Percentiles rank a stretch among this genome's conserved stretches.
phyloP scores from a whole-genome alignment of 495 filamentous ascomycete genomes.

The Hypoxylon fuscum region DNA sequence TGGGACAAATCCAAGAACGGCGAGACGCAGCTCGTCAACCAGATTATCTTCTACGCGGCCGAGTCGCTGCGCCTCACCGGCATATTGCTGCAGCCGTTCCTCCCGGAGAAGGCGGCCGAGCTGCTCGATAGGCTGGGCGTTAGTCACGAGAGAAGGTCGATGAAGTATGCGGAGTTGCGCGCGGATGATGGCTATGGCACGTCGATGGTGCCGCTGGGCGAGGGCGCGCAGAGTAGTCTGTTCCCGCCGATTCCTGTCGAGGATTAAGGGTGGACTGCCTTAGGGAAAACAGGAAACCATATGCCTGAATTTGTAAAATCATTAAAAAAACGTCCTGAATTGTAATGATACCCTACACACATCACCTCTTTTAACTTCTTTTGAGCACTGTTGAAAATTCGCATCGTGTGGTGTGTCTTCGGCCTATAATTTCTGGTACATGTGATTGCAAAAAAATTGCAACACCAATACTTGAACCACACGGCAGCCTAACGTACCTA shows the following conservation, averaged over 20 bases:
- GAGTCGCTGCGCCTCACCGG: conserved; percentile 83
- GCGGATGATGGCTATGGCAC: conserved; percentile 75
- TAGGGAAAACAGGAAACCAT: neutral
- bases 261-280: conserved; percentile 26
- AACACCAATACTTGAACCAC: neutral
- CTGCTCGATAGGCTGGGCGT: conserved; percentile 84
- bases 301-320: neutral
- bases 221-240: conserved; percentile 52
- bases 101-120: conserved; percentile 79
- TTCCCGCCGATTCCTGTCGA: conserved; percentile 51
- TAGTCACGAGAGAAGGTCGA: conserved; percentile 62
- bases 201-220: conserved; percentile 51
- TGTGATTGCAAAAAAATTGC: conserved; percentile 8
- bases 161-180: conserved; percentile 64
- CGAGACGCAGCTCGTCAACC: conserved; percentile 32
- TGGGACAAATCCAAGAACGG: conserved; percentile 43
- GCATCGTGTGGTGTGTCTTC: neutral
- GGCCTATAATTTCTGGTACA: neutral
- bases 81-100: conserved; percentile 90
- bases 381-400: no score
- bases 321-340: neutral
- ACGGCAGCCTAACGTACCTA: neutral
- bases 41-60: conserved; percentile 71
- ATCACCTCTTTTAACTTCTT: neutral
- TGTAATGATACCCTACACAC: conserved; percentile 11